Base-by-base conservation (phyloP, 1,284 basidiomycete genomes). In the Microbotryum intermedium region DNA sequence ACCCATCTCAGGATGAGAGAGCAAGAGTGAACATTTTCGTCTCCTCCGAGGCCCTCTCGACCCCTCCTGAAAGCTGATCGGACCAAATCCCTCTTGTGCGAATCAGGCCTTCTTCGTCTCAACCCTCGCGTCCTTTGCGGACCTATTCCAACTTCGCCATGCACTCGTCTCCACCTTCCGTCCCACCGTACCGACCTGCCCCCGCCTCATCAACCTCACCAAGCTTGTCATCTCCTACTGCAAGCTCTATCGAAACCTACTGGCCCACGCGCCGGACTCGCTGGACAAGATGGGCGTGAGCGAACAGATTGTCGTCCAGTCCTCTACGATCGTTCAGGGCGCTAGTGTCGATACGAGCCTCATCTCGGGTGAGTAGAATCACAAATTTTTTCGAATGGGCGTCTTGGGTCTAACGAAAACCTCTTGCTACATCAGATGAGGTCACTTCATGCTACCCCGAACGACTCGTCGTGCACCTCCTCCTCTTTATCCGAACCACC, bases 401-500 rank as follows among this genome's bases (percentile, higher is more conserved):
- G 11, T 16, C 11, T 39, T 39, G n/a, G n/a, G n/a, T n/a, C n/a
- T n/a, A n/a, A n/a, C n/a, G n/a, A n/a, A n/a, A n/a, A n/a, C 2
- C 4, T 45, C n/a, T 21, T 25, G 16, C 29, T 25, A 10, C n/a
- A 4, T 3, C 57, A 60, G 70, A 70, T 48, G 59, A 64, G 6
- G 25, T 52, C 3, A 55, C 51, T 3, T 16, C 65, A 0, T 54
- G 23, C 10, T 69, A 65, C 50, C 70, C 70, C 1, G 64, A 64
- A 1, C 56, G 60, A 13, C 58, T 71, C 39, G 43, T 70, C 47
- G 64, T 71, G 28, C 67, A 66, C 11, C 55, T 54, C 6, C 56
- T 70, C 45, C 53, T 71, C 6, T 53, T 71, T n/a, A 45, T 70
- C 53, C 64, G 66, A 49, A 57, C 59, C 16, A 55, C 59, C 26